phyloP scores from a whole-genome alignment of 2,329 filamentous ascomycete species.

The Cercospora berteroae region DNA sequence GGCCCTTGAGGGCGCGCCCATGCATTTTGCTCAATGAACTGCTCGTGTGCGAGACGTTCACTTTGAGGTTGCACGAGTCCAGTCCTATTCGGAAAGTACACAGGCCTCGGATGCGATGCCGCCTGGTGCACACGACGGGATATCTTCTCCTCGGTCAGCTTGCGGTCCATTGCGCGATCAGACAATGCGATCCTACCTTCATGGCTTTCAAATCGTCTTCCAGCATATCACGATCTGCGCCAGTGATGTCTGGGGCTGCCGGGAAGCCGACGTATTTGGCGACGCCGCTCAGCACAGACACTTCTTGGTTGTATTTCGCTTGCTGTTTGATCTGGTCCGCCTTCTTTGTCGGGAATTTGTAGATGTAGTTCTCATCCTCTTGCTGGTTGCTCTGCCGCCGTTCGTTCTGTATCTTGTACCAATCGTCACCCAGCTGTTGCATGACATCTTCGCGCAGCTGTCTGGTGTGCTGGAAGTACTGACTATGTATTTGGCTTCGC shows the following conservation, averaged over 20 bases:
- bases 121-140: constrained; percentile 28
- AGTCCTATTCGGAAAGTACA: constrained; percentile 27
- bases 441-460: constrained; percentile 78
- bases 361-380: constrained; percentile 75
- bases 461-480: constrained; percentile 84
- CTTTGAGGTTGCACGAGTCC: constrained; percentile 27
- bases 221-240: constrained; percentile 69
- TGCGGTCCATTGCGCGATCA: not conserved
- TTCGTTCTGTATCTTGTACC: constrained; percentile 90
- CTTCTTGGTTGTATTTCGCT: constrained; percentile 89
- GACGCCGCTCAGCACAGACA: constrained; percentile 83
- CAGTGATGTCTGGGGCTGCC: constrained; percentile 79
- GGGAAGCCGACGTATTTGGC: constrained; percentile 97
- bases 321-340: constrained; percentile 80
- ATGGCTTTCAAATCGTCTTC: constrained; percentile 89
- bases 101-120: constrained; percentile 25
- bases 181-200: constrained; percentile 61
- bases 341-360: constrained; percentile 74
- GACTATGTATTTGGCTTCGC: constrained; percentile 80
- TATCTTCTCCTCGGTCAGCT: constrained; percentile 26
- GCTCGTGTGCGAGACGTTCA: constrained; percentile 54
- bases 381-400: constrained; percentile 75
- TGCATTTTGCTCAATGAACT: constrained; percentile 83
- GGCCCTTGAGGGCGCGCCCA: constrained; percentile 90
- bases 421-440: constrained; percentile 79